Evolutionary conservation across 2,329 filamentous ascomycete genomes (phyloP).

Genomic region (Talaromyces sp.): DNA sequence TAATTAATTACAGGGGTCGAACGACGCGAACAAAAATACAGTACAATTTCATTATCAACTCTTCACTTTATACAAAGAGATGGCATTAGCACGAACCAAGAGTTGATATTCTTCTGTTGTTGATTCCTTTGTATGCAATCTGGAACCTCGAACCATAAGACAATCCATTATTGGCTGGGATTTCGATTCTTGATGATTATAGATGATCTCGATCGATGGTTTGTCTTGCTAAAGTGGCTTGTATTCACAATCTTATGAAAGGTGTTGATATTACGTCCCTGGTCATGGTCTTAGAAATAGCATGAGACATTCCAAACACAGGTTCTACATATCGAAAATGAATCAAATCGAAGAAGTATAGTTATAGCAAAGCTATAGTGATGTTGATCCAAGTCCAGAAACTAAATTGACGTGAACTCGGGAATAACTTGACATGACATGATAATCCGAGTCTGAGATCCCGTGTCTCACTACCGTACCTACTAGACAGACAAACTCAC

Average conservation of each 20-base stretch:
- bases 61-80: not conserved
- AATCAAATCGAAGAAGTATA: too few species aligned
- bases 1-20: too few species aligned
- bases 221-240: not conserved
- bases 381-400: too few species aligned
- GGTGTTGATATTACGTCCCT: too few species aligned
- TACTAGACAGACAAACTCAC: too few species aligned
- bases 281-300: too few species aligned
- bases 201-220: not conserved
- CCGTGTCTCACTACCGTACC: not conserved
- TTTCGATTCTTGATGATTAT: not conserved
- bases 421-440: not conserved
- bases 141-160: not conserved
- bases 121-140: not conserved
- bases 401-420: not conserved
- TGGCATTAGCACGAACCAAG: not conserved
- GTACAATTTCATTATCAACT: not conserved
- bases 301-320: too few species aligned
- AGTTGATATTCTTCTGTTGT: not conserved
- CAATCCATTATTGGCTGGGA: not conserved
- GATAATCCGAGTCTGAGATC: not conserved
- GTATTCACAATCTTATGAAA: too few species aligned
- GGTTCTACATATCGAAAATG: too few species aligned
- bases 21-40: too few species aligned
- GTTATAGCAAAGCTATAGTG: too few species aligned